phyloP scores from a whole-genome alignment of 2,329 filamentous ascomycete species.

The Diplocarpon mali region DNA sequence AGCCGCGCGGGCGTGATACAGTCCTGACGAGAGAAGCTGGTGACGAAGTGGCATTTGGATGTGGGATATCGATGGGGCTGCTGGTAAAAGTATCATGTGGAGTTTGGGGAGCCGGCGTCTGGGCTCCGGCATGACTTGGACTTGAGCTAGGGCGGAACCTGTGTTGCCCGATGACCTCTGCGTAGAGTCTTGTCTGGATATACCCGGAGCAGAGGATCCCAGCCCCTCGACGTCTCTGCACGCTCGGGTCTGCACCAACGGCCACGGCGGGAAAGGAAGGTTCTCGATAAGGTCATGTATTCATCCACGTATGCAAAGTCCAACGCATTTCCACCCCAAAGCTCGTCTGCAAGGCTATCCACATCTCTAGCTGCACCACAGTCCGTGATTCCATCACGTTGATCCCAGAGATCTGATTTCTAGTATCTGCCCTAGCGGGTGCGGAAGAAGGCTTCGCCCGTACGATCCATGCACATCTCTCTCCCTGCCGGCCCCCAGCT shows the following conservation, averaged over 20 bases:
- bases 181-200: constrained; percentile 5
- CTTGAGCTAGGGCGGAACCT: not conserved
- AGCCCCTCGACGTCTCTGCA: not conserved
- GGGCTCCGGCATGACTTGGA: constrained; percentile 4
- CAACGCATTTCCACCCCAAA: constrained; percentile 1
- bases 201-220: constrained; percentile 4
- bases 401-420: constrained; percentile 20
- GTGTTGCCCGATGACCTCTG: not conserved
- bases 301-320: constrained; percentile 23
- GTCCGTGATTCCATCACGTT: constrained; percentile 2
- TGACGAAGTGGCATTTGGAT: constrained; percentile 1
- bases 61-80: not conserved
- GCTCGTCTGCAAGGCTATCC: constrained; percentile 18
- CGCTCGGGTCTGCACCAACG: not conserved
- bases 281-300: constrained; percentile 12
- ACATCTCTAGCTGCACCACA: constrained; percentile 10
- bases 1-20: constrained; percentile 30
- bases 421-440: constrained; percentile 21
- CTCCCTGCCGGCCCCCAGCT: constrained; percentile 1
- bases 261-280: not conserved
- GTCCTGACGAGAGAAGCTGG: not conserved
- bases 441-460: constrained; percentile 10
- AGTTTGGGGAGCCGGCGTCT: constrained; percentile 12
- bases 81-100: constrained; percentile 1
- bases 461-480: constrained; percentile 14